phyloP scores from a whole-genome alignment of 2,329 filamentous ascomycete species.

The Erysiphe neolycopersici region DNA sequence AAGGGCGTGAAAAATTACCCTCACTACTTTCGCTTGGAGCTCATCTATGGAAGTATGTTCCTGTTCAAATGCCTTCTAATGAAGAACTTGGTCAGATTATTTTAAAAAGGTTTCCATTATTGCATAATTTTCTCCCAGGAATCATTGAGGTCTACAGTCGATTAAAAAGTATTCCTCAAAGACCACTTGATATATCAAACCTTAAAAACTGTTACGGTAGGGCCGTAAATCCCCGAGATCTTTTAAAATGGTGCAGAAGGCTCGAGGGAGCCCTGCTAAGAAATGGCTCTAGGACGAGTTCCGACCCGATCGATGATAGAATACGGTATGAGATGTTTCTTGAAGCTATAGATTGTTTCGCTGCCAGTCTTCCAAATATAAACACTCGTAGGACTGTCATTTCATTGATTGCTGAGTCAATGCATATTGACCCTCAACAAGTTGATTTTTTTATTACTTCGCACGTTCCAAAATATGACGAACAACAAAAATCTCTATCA shows the following conservation, averaged over 20 bases:
- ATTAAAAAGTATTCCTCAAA: slow-evolving; percentile 19
- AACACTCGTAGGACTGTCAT: slow-evolving; percentile 32
- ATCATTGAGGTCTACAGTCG: slow-evolving; percentile 32
- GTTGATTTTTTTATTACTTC: slow-evolving; percentile 50
- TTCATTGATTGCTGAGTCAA: slow-evolving; percentile 52
- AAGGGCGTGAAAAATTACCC: slow-evolving; percentile 38
- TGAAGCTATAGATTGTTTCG: slow-evolving; percentile 82
- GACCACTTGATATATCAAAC: slow-evolving; percentile 17
- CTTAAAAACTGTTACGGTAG: slow-evolving; percentile 21
- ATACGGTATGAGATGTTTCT: slow-evolving; percentile 66
- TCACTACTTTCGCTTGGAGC: slow-evolving; percentile 47
- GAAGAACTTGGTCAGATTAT: slow-evolving; percentile 54
- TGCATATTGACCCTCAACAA: slow-evolving; percentile 63
- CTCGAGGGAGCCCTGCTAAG: slow-evolving; percentile 37
- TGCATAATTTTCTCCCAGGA: slow-evolving; percentile 33
- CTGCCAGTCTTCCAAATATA: slow-evolving; percentile 47
- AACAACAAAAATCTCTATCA: slow-evolving; percentile 27
- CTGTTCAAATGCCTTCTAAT: slow-evolving; percentile 35
- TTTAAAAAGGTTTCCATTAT: slow-evolving; percentile 37
- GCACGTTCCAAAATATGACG: slow-evolving; percentile 43
- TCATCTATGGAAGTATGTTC: slow-evolving; percentile 64
- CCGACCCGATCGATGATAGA: slow-evolving; percentile 45
- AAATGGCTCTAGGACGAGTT: slow-evolving; percentile 34
- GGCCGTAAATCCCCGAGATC: slow-evolving; percentile 43
- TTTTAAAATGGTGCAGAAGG: slow-evolving; percentile 77